Conservation (phyloP, 2,329 filamentous ascomycete genomes). For the Ceratocystiopsis brevicomis region DNA sequence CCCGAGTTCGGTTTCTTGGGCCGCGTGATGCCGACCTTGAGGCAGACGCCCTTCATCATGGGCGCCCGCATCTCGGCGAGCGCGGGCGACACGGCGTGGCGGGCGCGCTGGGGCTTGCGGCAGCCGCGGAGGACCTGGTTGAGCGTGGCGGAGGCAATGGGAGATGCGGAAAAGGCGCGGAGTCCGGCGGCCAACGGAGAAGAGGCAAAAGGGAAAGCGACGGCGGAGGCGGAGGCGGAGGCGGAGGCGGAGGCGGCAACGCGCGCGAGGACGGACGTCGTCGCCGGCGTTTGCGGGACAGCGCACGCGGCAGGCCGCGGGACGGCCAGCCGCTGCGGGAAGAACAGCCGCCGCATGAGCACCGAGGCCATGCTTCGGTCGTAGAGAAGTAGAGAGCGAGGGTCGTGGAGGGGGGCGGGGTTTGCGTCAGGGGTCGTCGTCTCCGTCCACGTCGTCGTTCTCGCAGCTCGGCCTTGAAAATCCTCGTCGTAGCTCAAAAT, state of each 20-base stretch:
- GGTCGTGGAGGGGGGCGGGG: neutral
- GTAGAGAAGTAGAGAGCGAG: too few species aligned
- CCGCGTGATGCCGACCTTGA: conserved; percentile 82
- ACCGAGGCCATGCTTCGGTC: conserved; percentile 15
- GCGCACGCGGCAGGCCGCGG: too few species aligned
- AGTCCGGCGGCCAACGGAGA: conserved; percentile 9
- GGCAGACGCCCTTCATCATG: conserved; percentile 83
- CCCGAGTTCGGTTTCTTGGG: conserved; percentile 99
- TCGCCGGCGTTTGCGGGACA: neutral
- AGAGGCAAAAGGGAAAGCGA: conserved; percentile 9
- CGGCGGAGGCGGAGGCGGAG: conserved; percentile 8
- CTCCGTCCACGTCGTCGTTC: too few species aligned
- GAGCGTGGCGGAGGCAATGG: conserved; percentile 40
- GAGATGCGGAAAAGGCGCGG: conserved; percentile 22
- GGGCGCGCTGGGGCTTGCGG: conserved; percentile 58
- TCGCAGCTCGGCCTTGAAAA: too few species aligned
- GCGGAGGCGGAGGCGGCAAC: conserved; percentile 6
- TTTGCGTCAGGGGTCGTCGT: neutral
- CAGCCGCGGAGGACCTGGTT: conserved; percentile 62
- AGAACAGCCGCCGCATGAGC: conserved; percentile 17
- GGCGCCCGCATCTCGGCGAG: conserved; percentile 50
- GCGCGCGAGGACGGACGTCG: conserved; percentile 10
- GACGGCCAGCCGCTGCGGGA: conserved; percentile 6
- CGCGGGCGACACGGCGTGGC: conserved; percentile 76
- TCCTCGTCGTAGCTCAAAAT: too few species aligned